Conservation (phyloP, 2,329 filamentous ascomycete genomes). For the Phaeomoniella chlamydospora region DNA sequence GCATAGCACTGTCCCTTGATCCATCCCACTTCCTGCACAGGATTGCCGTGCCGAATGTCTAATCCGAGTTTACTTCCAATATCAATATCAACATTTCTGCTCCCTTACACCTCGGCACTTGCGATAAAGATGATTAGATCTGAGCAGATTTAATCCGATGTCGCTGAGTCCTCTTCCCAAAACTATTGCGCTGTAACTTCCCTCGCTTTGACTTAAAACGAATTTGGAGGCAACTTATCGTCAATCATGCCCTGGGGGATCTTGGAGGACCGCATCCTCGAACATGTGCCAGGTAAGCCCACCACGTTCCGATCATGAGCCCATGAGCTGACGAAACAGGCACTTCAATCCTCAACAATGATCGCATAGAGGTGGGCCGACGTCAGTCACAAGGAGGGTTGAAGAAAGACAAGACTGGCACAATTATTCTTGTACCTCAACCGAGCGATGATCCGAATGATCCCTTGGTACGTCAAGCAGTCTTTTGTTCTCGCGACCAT, state of each 20-base stretch:
- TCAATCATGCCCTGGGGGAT: conserved; percentile 16
- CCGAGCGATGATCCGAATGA: conserved; percentile 86
- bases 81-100: no score
- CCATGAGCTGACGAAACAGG: conserved; percentile 25
- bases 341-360: conserved; percentile 50
- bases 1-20: no score
- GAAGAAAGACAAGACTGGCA: conserved; percentile 59
- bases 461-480: conserved; percentile 47
- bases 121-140: no score
- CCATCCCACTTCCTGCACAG: no score
- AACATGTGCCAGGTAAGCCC: conserved; percentile 16
- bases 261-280: conserved; percentile 15
- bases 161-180: no score
- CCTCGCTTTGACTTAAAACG: no score
- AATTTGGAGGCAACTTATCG: no score
- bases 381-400: conserved; percentile 27
- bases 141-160: no score
- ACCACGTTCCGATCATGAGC: background rate
- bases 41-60: no score
- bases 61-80: no score
- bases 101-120: no score
- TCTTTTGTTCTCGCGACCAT: background rate
- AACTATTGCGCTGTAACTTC: no score
- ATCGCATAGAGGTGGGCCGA: conserved; percentile 25
- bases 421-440: conserved; percentile 77